These are phyloP conservation scores for Acephala macrosclerotiorum DNA, from an alignment of 2,329 filamentous ascomycete species.

Conservation along the genomic window DNA sequence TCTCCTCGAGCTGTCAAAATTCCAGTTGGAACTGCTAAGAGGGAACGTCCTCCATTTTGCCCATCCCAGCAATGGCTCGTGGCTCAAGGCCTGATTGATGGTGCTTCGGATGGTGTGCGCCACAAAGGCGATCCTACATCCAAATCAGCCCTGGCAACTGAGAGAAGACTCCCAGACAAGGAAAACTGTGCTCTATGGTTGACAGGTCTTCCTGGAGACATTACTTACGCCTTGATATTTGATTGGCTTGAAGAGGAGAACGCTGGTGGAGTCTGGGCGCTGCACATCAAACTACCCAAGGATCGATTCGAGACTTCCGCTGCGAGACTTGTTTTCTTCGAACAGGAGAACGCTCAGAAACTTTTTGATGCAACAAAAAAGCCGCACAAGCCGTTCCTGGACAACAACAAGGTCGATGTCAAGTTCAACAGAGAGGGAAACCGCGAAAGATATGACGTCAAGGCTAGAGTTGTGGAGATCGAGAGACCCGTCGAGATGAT, in stretches of 20 bases:
- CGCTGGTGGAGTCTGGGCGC: constrained; percentile 28
- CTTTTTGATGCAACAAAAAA: not conserved
- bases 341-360: not conserved
- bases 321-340: not conserved
- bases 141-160: constrained; percentile 6
- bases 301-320: too few species aligned
- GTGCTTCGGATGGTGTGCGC: too few species aligned
- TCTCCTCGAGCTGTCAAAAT: too few species aligned
- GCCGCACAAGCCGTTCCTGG: not conserved
- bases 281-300: constrained; percentile 22
- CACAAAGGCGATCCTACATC: constrained; percentile 17
- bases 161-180: constrained; percentile 23
- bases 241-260: constrained; percentile 15
- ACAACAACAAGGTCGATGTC: not conserved
- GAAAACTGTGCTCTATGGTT: constrained; percentile 37
- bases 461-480: not conserved
- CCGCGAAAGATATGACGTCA: not conserved
- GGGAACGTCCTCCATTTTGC: too few species aligned
- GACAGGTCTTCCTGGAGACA: constrained; percentile 25
- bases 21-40: too few species aligned
- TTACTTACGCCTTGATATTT: constrained; percentile 28
- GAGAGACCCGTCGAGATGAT: not conserved
- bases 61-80: too few species aligned
- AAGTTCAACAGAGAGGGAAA: not conserved
- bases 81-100: too few species aligned